Evolutionary conservation across 371 early-diverging fungal genomes (phyloP), one percentile per base, ranked within the genome.

Genomic region (Chytridium lagenaria): DNA sequence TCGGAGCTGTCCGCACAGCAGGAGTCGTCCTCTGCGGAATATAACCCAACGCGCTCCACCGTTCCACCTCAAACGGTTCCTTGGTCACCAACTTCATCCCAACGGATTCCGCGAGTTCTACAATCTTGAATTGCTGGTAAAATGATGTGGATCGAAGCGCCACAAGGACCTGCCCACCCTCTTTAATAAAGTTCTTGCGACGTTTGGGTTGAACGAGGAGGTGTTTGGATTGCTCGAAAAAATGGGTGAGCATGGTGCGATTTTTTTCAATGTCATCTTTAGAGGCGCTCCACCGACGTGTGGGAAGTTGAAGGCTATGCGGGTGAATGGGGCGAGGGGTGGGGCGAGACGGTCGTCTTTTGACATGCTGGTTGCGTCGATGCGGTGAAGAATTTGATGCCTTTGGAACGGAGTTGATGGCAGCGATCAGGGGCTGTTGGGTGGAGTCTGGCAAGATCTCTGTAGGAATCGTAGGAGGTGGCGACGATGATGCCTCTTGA

Each of bases 271-370:
- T 69, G 52, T 76, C 78, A n/a, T 68, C 73, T 31, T 51, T 28
- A 16, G 61, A 38, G 31, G 63, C 52, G 78, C 77, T 2, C 73
- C 77, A 22, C 81, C 81, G 1, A 76, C 71, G 34, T 78, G 78
- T 26, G 81, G 81, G 73, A 81, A 81, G 40, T 78, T 72, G 73
- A 81, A 81, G 1, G 77, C 77, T 5, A 81, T 70, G 1, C 78
- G 66, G 30, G 78, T 68, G 40, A 73, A 69, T 1, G 59, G 66
- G 49, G 63, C 59, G 22, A 22, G 28, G 34, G 66, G 12, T 0
- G 75, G 23, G n/a, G 61, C 37, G 36, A 76, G 16, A 2, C 55
- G 64, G 31, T 50, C 51, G 70, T 57, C 68, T 12, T 67, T 28
- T 36, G 57, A 22, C 67, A 80, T 52, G 26, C 30, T 30, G 12